Base-by-base conservation (phyloP, 805 yeast species). In the Grigorovia transvaalensis region DNA sequence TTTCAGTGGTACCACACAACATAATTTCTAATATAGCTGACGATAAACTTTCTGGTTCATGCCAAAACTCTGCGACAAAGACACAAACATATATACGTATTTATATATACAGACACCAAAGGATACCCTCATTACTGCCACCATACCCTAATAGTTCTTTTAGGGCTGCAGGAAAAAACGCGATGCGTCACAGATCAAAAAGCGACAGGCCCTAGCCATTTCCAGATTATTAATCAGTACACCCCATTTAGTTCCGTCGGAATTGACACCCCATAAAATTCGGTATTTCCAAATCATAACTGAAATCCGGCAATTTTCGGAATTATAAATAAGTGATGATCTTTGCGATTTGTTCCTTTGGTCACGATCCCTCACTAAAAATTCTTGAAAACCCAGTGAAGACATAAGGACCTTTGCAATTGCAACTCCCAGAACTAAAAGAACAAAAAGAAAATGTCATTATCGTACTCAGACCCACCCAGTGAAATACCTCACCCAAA, bases 391-490 rank as follows among this genome's bases (percentile, higher is more conserved):
- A n/a, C 27, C 27, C 27, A 23, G 27, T 23, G 27, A 23, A 23
- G 27, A 23, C 27, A 23, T 6, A 23, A 23, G 27, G 6, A 3
- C 27, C 27, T 23, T 23, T 23, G 27, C 6, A 23, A 6, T 23
- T 23, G 6, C 27, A 11, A 19, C 43, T 18, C 27, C 33, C 33
- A 27, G 23, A 2, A 45, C n/a, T 4, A 9, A 15, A 15, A 17
- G 13, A 23, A 38, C 9, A 9, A 15, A 15, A 17, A 20, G 15
- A 38, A 5, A 5, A 49, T 49, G 51, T 49, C 51, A 9, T 29
- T 49, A 45, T 45, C 48, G 19, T 49, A 44, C 18, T 44, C 51
- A 6, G 47, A 45, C 40, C 18, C 47, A 17, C 42, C 46, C n/a
- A 18, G 13, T 4, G 51, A 49, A 33, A 46, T n/a, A 9, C 48